These are phyloP conservation scores for Mollisia scopiformis DNA, from an alignment of 2,329 filamentous ascomycete species.

Conservation along the genomic window DNA sequence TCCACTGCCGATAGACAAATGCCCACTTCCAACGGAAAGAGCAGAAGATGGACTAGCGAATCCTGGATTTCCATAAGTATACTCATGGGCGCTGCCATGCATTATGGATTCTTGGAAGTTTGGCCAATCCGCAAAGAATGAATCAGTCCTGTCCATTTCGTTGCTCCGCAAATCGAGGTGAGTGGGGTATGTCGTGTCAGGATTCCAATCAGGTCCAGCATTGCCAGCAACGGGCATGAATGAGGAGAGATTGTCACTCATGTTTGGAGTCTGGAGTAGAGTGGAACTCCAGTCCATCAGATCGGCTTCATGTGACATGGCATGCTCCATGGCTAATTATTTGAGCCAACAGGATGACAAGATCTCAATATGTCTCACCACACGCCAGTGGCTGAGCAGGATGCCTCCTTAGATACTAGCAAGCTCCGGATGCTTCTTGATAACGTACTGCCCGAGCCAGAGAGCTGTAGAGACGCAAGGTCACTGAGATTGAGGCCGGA, in stretches of 20 bases:
- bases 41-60: slow-evolving; percentile 2
- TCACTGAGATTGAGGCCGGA: no score
- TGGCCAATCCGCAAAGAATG: neutral
- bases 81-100: neutral
- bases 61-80: neutral
- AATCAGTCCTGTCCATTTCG: no score
- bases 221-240: neutral
- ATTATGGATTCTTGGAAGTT: neutral
- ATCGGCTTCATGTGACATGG: slow-evolving; percentile 2
- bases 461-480: neutral
- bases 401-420: neutral
- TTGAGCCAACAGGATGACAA: neutral
- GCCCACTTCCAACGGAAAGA: slow-evolving; percentile 1
- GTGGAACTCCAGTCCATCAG: slow-evolving; percentile 3
- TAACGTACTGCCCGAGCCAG: neutral
- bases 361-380: neutral
- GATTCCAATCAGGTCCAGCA: neutral
- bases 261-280: neutral
- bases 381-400: neutral
- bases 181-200: no score
- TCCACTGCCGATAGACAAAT: slow-evolving; percentile 5
- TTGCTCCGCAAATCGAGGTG: no score
- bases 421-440: neutral
- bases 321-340: slow-evolving; percentile 1
- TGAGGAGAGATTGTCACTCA: neutral